Conservation (phyloP, 352 stramenopile species). For the Saprolegnia parasitica region DNA sequence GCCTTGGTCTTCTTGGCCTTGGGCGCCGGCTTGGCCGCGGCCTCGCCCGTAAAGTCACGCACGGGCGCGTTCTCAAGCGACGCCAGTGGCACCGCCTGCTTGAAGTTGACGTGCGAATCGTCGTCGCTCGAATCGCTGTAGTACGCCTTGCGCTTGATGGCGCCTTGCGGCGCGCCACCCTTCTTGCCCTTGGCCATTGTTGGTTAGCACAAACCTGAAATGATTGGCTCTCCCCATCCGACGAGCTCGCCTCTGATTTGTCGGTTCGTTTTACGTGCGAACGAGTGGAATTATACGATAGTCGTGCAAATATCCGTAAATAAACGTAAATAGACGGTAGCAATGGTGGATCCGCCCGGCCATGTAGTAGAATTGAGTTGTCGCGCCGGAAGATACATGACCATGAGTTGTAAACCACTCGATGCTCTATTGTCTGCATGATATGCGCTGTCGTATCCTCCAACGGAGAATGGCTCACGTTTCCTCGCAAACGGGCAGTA, state of each 20-base stretch:
- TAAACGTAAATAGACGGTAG: no score
- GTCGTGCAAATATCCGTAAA: background rate
- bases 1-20: constrained; percentile 34
- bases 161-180: background rate
- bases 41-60: constrained; percentile 47
- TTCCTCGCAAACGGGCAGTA: no score
- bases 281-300: background rate
- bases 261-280: background rate
- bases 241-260: background rate
- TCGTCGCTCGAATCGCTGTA: constrained; percentile 29
- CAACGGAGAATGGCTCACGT: no score
- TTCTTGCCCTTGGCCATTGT: constrained; percentile 21
- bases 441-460: no score
- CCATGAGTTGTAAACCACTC: no score
- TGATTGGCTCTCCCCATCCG: constrained; percentile 22
- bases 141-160: constrained; percentile 7
- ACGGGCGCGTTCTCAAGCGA: constrained; percentile 62
- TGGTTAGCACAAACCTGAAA: constrained; percentile 23
- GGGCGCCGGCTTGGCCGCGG: constrained; percentile 35
- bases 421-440: no score
- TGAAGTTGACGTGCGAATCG: constrained; percentile 13
- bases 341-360: no score
- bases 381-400: no score
- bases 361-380: no score
- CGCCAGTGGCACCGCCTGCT: constrained; percentile 42